A percentile compares a stretch with the other conserved stretches of the same genome.
phyloP scores from a whole-genome alignment of 805 yeast genomes.

The Monosporozyma solicola region DNA sequence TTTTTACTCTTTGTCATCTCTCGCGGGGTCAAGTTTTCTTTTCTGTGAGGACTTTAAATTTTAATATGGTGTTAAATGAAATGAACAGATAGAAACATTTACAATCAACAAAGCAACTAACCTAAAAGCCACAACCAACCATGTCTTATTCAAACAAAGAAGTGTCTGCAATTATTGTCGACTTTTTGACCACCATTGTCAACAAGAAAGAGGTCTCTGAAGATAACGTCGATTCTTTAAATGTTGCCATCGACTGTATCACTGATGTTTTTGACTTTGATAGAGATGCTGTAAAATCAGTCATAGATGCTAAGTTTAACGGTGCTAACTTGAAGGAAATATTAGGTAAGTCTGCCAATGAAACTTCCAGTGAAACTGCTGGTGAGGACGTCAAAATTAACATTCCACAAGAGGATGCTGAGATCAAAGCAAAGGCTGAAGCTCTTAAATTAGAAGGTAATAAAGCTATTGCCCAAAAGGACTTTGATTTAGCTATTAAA shows the following conservation, averaged over 20 bases:
- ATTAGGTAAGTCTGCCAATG: conserved; percentile 23
- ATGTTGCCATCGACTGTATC: conserved; percentile 88
- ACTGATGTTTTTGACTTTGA: conserved; percentile 74
- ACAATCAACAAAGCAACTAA: background rate
- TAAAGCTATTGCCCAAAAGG: conserved; percentile 70
- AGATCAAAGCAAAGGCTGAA: conserved; percentile 67
- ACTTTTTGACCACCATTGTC: conserved; percentile 55
- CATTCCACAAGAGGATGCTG: conserved; percentile 38
- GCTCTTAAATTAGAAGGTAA: conserved; percentile 79
- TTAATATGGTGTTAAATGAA: background rate
- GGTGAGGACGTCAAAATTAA: conserved; percentile 37
- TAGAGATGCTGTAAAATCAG: conserved; percentile 31
- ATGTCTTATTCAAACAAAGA: conserved; percentile 51
- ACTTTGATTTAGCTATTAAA: conserved; percentile 61
- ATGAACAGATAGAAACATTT: background rate
- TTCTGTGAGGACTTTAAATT: background rate
- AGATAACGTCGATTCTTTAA: conserved; percentile 81
- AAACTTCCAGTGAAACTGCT: conserved; percentile 9
- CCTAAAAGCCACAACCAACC: background rate
- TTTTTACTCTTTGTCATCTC: background rate
- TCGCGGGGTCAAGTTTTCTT: background rate
- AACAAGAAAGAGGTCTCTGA: conserved; percentile 55
- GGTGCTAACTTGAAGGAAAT: conserved; percentile 43
- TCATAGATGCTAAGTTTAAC: conserved; percentile 32
- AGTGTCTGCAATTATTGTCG: conserved; percentile 63